Base-by-base conservation (phyloP, 2,329 filamentous ascomycete species). In the Diaporthe vaccinii region DNA sequence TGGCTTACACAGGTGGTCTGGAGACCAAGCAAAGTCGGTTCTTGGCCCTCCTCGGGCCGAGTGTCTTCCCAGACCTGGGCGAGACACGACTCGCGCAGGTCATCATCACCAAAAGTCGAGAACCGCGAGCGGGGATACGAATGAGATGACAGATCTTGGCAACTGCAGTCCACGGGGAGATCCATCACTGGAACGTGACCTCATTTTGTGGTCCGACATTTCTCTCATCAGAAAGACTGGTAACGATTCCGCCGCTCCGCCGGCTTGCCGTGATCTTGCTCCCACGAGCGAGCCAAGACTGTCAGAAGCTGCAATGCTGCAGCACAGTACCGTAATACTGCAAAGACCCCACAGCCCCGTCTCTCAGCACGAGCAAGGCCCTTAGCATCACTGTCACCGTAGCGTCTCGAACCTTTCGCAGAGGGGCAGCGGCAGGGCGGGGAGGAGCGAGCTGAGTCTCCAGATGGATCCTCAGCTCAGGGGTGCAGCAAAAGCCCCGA, bases 391-490 rank as follows among this genome's bases (percentile, higher is more conserved):
- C 49, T 65, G 71, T 53, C 58, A 65, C 58, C 36, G 46, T 39
- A 39, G 31, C 36, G 41, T 65, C 55, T 53, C 31, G 36, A 41
- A 53, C 15, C 31, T 36, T 51, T 31, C 14, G 34, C n/a, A 12
- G 44, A 44, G 28, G 58, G 36, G 49, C 49, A 41, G 34, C n/a
- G 25, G 49, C 28, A 73, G 36, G 55, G 69, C 58, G 49, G 46
- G 25, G 71, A 65, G 58, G 34, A 57, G 71, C 46, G 31, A 73
- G 46, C 61, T 53, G 71, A 73, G 58, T 65, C 36, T 25, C 65
- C 31, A 22, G 51, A 51, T 75, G 74, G 74, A 34, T 59, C 74
- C 74, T 73, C 74, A 58, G 59, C 69, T 75, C 74, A 75, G 74
- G 74, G 69, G 74, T 75, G 69, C 69, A 75, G 61, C 39, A 59